Evolutionary conservation across 1,284 basidiomycete genomes (phyloP).

Genomic region (Schizopora paradoxa): DNA sequence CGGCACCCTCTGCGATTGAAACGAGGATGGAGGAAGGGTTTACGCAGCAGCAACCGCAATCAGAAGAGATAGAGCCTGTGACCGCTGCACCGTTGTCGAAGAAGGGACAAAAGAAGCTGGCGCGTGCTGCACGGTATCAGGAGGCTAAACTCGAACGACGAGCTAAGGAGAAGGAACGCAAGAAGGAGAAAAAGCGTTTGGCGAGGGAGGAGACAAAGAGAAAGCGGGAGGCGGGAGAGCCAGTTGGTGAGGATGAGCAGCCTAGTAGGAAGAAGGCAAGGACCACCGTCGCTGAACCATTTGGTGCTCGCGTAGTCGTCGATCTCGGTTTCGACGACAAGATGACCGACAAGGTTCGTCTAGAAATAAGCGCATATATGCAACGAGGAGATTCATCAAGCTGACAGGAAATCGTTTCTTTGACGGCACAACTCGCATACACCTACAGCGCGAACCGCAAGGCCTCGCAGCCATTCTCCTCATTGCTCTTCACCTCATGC

Average conservation of each 20-base stretch:
- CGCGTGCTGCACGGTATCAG: slow-evolving; percentile 59
- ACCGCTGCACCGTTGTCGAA: slow-evolving; percentile 55
- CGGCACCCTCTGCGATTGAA: no score
- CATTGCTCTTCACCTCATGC: slow-evolving; percentile 76
- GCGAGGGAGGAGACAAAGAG: slow-evolving; percentile 38
- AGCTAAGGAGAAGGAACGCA: slow-evolving; percentile 66
- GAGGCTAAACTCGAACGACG: slow-evolving; percentile 73
- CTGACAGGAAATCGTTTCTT: slow-evolving; percentile 78
- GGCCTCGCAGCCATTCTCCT: slow-evolving; percentile 63
- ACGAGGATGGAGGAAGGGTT: no score
- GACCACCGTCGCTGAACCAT: slow-evolving; percentile 38
- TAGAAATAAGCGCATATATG: background rate
- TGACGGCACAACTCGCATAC: slow-evolving; percentile 85
- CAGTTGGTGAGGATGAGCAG: slow-evolving; percentile 38
- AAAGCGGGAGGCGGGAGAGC: slow-evolving; percentile 47
- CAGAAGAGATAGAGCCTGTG: background rate
- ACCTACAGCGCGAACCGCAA: slow-evolving; percentile 84
- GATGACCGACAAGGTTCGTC: slow-evolving; percentile 88
- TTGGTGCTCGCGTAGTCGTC: slow-evolving; percentile 75
- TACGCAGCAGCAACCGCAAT: no score
- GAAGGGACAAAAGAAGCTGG: slow-evolving; percentile 74
- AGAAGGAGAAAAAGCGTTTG: slow-evolving; percentile 57
- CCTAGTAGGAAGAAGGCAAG: slow-evolving; percentile 41
- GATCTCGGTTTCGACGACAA: slow-evolving; percentile 93
- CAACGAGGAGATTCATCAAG: background rate